phyloP scores from a whole-genome alignment of 768 basidiomycete genomes.

The Mycena vitilis region DNA sequence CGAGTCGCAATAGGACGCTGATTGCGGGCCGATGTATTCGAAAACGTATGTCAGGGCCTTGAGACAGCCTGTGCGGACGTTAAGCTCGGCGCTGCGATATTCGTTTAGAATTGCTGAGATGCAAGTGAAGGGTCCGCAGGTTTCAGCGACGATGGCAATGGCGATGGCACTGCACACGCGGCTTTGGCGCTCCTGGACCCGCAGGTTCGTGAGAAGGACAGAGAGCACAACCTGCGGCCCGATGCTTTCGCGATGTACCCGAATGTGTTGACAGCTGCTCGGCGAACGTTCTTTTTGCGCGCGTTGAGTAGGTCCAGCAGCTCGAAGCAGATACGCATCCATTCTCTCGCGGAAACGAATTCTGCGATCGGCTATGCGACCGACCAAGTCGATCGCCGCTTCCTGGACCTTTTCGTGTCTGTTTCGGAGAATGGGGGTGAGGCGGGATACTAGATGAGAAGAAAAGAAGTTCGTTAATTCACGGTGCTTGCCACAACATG shows the following conservation, averaged over 20 bases:
- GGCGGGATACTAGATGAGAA: constrained; percentile 82
- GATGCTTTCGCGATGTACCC: constrained; percentile 99
- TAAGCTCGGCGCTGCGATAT: constrained; percentile 97
- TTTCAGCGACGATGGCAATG: constrained; percentile 95
- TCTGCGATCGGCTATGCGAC: constrained; percentile 99
- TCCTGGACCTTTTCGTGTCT: constrained; percentile 99
- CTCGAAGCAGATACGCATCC: constrained; percentile 99
- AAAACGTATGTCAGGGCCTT: constrained; percentile 99
- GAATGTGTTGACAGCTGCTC: constrained; percentile 99
- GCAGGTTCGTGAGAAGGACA: constrained; percentile 94
- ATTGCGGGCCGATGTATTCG: constrained; percentile 97
- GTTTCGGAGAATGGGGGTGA: constrained; percentile 99
- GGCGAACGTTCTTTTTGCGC: constrained; percentile 98
- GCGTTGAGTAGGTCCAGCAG: constrained; percentile 96
- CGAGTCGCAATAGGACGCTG: constrained; percentile 95
- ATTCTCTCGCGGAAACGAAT: constrained; percentile 97
- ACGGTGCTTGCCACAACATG: constrained; percentile 4
- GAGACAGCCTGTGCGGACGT: constrained; percentile 97
- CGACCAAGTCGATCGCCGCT: constrained; percentile 98
- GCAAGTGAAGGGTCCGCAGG: constrained; percentile 97
- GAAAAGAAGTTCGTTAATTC: constrained; percentile 21
- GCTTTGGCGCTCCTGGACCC: constrained; percentile 98
- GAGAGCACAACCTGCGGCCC: constrained; percentile 98
- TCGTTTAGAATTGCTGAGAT: constrained; percentile 99
- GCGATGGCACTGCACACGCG: constrained; percentile 99